Evolutionary conservation across 805 yeast species (phyloP).

Genomic region (Wickerhamiella siamensis): DNA sequence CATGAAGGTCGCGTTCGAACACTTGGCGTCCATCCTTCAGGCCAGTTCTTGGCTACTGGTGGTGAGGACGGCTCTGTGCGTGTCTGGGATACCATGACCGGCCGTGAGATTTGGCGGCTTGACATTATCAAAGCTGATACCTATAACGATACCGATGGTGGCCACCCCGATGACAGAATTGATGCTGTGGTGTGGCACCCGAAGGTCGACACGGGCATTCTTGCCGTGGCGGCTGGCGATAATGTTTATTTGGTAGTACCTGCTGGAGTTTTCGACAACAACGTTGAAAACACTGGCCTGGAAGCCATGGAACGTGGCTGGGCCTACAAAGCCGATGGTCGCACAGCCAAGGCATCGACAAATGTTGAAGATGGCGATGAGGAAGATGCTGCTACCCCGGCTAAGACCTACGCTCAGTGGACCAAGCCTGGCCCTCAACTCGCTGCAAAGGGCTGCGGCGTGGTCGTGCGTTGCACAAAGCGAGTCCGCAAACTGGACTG

Average conservation of each 20-base stretch:
- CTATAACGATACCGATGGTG: conserved; percentile 20
- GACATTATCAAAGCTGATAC: conserved; percentile 25
- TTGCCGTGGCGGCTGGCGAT: conserved; percentile 78
- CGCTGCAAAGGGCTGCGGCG: conserved; percentile 49
- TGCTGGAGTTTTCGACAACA: conserved; percentile 58
- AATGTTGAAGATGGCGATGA: conserved; percentile 23
- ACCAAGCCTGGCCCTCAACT: conserved; percentile 57
- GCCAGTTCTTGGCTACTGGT: conserved; percentile 94
- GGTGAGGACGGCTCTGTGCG: conserved; percentile 93
- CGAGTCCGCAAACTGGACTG: conserved; percentile 73
- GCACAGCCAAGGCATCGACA: conserved; percentile 20
- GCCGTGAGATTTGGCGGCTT: conserved; percentile 69
- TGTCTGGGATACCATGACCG: conserved; percentile 93
- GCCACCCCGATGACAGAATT: conserved; percentile 33
- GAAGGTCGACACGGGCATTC: conserved; percentile 50
- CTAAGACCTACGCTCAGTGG: conserved; percentile 47
- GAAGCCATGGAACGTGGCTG: conserved; percentile 77
- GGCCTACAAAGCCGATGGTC: conserved; percentile 47
- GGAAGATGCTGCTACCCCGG: conserved; percentile 23
- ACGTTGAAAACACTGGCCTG: conserved; percentile 67
- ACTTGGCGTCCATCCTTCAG: conserved; percentile 72
- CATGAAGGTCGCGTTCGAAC: conserved; percentile 74
- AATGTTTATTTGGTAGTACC: conserved; percentile 68
- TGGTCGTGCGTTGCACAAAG: conserved; percentile 48
- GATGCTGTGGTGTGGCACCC: conserved; percentile 76